These are phyloP conservation scores for Trichoderma sp. DNA, from an alignment of 2,329 filamentous ascomycete species.

Conservation along the genomic window DNA sequence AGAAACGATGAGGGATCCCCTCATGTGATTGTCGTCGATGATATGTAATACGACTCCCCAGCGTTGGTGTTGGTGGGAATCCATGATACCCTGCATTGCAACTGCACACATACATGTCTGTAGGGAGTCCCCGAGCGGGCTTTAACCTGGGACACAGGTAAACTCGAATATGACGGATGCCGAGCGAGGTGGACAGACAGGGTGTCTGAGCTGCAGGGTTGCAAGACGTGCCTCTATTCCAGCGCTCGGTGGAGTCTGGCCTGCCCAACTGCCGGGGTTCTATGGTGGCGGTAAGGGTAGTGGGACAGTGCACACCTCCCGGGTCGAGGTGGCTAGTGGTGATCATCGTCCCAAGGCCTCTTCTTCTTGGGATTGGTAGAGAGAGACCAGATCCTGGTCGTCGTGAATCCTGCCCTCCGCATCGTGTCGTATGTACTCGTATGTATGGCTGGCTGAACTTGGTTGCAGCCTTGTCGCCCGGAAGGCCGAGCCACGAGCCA, in stretches of 20 bases:
- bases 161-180: conserved; percentile 19
- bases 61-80: not conserved
- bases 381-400: conserved; percentile 11
- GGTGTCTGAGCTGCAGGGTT: conserved; percentile 22
- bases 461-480: conserved; percentile 15
- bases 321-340: conserved; percentile 17
- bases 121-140: not conserved
- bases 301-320: conserved; percentile 17
- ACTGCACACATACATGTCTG: not conserved
- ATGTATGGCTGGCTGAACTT: conserved; percentile 1
- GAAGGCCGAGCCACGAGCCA: conserved; percentile 21
- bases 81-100: conserved; percentile 5
- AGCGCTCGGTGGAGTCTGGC: conserved; percentile 16
- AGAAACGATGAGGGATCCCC: not conserved
- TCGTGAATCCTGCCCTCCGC: conserved; percentile 19
- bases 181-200: conserved; percentile 16
- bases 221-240: conserved; percentile 6
- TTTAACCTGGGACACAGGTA: conserved; percentile 3
- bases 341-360: conserved; percentile 18
- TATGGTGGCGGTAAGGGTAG: conserved; percentile 15
- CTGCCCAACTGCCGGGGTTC: conserved; percentile 17
- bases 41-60: not conserved
- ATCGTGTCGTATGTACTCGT: not conserved
- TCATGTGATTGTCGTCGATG: conserved; percentile 15
- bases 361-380: conserved; percentile 12